Conservation (phyloP, 768 basidiomycete species). For the Panaeolus papilionaceus region DNA sequence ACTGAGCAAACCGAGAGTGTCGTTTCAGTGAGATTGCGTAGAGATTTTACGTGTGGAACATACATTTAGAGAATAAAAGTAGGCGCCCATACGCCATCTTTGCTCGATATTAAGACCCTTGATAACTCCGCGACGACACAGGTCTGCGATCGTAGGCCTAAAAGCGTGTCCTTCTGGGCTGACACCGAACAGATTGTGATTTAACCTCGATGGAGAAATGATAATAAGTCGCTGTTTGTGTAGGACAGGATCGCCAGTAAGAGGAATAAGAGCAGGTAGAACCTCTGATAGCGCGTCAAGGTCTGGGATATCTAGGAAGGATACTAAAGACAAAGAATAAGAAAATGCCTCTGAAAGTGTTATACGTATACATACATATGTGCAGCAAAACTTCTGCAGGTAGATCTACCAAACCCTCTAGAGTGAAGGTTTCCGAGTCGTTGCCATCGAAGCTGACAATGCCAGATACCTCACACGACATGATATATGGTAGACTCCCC, state of each 20-base stretch:
- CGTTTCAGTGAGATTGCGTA: neutral
- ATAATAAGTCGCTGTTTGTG: constrained; percentile 66
- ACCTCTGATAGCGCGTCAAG: constrained; percentile 58
- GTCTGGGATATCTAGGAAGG: constrained; percentile 78
- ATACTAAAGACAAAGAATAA: constrained; percentile 47
- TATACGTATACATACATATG: constrained; percentile 51
- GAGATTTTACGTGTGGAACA: constrained; percentile 29
- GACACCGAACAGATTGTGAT: constrained; percentile 67
- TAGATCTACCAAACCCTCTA: constrained; percentile 39
- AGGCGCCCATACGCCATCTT: constrained; percentile 68
- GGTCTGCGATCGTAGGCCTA: constrained; percentile 69
- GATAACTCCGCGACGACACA: constrained; percentile 74
- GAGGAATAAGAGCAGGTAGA: constrained; percentile 49
- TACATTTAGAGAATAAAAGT: constrained; percentile 69
- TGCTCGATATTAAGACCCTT: constrained; percentile 71
- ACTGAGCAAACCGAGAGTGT: constrained; percentile 43
- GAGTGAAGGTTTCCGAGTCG: neutral
- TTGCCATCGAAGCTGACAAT: neutral
- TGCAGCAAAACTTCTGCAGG: constrained; percentile 65
- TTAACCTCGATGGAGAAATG: constrained; percentile 69
- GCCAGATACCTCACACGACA: neutral
- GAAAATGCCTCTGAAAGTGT: neutral
- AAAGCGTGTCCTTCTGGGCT: constrained; percentile 60
- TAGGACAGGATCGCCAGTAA: constrained; percentile 68
- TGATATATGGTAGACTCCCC: neutral